Evolutionary conservation across 2,329 filamentous ascomycete genomes (phyloP).

Genomic region (Ceratocystis huliohia): DNA sequence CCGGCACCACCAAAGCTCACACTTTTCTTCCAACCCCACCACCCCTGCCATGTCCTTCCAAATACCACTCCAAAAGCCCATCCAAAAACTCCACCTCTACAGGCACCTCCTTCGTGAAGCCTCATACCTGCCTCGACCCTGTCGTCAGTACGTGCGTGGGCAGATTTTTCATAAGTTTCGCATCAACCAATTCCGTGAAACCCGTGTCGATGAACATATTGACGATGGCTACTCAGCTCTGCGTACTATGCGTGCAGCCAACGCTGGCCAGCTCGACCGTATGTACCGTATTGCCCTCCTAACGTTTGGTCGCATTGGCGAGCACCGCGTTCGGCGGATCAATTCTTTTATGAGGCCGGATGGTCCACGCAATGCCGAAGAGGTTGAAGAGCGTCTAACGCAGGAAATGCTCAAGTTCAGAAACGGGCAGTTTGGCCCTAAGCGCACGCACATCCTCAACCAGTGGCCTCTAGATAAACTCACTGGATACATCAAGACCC

Average conservation of each 20-base stretch:
- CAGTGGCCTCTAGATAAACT: constrained; percentile 40
- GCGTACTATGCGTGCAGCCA: constrained; percentile 40
- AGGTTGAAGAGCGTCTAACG: constrained; percentile 29
- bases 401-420: not conserved
- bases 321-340: constrained; percentile 38
- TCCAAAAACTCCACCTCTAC: constrained; percentile 36
- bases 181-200: constrained; percentile 28
- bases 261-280: constrained; percentile 36
- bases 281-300: constrained; percentile 37
- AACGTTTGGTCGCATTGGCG: constrained; percentile 42
- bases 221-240: constrained; percentile 34
- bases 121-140: constrained; percentile 44
- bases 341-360: constrained; percentile 29
- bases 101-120: constrained; percentile 48
- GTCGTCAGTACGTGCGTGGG: constrained; percentile 33
- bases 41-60: constrained; percentile 21
- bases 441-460: constrained; percentile 31
- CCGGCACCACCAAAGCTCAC: not conserved
- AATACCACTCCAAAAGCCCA: constrained; percentile 27
- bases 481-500: constrained; percentile 31
- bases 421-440: constrained; percentile 1
- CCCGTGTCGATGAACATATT: constrained; percentile 27
- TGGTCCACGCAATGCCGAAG: constrained; percentile 31
- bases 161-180: constrained; percentile 38
- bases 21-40: not conserved